A percentile compares a stretch with the other conserved stretches of the same genome.
Conservation (phyloP, 192 early-diverging fungal species). For the Podila horticola region DNA sequence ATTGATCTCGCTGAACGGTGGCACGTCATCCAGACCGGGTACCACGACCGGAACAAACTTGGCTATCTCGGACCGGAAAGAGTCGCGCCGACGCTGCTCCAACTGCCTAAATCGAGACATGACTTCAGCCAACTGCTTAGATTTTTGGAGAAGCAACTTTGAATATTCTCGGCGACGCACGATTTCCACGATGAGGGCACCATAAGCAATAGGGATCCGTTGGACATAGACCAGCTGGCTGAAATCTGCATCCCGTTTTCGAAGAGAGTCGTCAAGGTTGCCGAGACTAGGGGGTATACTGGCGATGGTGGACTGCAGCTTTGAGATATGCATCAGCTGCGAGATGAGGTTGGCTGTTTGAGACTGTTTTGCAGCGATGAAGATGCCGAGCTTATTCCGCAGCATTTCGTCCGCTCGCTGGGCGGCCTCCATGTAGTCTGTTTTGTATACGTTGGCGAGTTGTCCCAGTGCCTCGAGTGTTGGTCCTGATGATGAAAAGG, state of each 20-base stretch:
- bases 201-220: slow-evolving; percentile 61
- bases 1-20: slow-evolving; percentile 62
- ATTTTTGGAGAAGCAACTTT: slow-evolving; percentile 51
- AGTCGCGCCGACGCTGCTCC: slow-evolving; percentile 52
- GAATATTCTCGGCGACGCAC: slow-evolving; percentile 64
- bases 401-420: slow-evolving; percentile 30
- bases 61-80: slow-evolving; percentile 50
- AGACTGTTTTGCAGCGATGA: slow-evolving; percentile 46
- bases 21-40: slow-evolving; percentile 52
- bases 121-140: slow-evolving; percentile 52
- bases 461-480: slow-evolving; percentile 58
- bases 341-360: slow-evolving; percentile 49
- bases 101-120: slow-evolving; percentile 51
- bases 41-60: slow-evolving; percentile 53
- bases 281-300: slow-evolving; percentile 50
- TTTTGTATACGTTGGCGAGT: slow-evolving; percentile 55
- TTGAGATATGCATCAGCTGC: slow-evolving; percentile 53
- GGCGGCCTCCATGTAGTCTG: slow-evolving; percentile 52
- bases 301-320: slow-evolving; percentile 53
- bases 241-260: slow-evolving; percentile 41
- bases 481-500: slow-evolving; percentile 33
- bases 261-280: slow-evolving; percentile 38
- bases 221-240: slow-evolving; percentile 51
- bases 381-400: slow-evolving; percentile 37
- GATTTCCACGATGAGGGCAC: slow-evolving; percentile 58